A percentile compares a stretch with the other conserved stretches of the same genome.
Conservation (phyloP, 139 green algal species). For the Picochlorum sp. region DNA sequence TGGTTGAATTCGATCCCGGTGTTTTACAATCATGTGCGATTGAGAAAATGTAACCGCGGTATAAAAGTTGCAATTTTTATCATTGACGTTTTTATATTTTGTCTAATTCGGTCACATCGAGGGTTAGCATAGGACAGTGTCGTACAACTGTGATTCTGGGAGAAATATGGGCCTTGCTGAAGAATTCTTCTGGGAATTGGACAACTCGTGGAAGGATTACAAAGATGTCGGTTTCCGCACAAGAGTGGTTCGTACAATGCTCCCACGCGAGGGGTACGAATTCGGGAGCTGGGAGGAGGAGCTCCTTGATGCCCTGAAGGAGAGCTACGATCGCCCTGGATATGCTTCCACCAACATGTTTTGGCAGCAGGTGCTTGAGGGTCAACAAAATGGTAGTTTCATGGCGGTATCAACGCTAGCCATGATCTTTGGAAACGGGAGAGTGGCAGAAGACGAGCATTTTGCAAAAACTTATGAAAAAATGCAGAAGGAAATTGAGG, state of each 20-base stretch:
- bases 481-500: neutral
- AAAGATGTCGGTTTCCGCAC: neutral
- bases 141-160: too few relatives aligned
- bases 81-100: too few relatives aligned
- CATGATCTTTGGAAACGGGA: neutral
- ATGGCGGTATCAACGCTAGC: neutral
- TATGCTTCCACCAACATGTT: neutral
- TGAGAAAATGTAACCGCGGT: too few relatives aligned
- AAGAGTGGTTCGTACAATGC: neutral
- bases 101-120: too few relatives aligned
- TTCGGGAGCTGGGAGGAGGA: neutral
- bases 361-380: neutral
- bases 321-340: neutral
- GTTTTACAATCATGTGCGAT: too few relatives aligned
- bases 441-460: neutral
- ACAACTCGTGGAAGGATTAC: neutral
- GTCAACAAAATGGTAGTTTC: neutral
- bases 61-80: too few relatives aligned
- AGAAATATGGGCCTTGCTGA: neutral
- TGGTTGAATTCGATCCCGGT: too few relatives aligned
- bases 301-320: neutral
- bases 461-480: neutral
- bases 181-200: constrained; percentile 2
- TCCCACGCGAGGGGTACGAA: neutral
- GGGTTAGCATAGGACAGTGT: too few relatives aligned